These are phyloP conservation scores for Simplicillium aogashimaense DNA, from an alignment of 2,329 filamentous ascomycete genomes.

Conservation along the genomic window DNA sequence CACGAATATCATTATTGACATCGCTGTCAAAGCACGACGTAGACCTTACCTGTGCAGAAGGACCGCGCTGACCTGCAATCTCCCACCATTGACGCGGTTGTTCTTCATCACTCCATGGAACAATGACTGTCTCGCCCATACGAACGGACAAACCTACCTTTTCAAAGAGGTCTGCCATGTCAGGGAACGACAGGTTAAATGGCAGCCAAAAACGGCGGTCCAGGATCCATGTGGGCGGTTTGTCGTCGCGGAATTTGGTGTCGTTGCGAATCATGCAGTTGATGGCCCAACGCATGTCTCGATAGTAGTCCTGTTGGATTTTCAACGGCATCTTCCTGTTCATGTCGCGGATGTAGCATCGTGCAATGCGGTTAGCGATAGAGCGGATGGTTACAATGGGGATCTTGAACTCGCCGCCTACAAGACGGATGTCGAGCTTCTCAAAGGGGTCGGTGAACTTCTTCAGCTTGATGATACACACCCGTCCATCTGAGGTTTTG, in stretches of 20 bases:
- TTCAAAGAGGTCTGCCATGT: slow-evolving; percentile 16
- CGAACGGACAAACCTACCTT: slow-evolving; percentile 16
- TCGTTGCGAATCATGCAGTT: slow-evolving; percentile 14
- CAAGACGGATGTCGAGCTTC: slow-evolving; percentile 11
- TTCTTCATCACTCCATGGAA: no score
- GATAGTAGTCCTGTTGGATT: slow-evolving; percentile 13
- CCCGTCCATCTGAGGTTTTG: no score
- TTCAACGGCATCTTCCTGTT: slow-evolving; percentile 5
- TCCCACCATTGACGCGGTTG: no score
- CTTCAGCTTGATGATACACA: no score
- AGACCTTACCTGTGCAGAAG: neutral
- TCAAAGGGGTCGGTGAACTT: slow-evolving; percentile 15
- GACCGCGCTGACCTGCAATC: no score
- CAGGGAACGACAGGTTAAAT: slow-evolving; percentile 18
- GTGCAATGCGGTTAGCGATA: slow-evolving; percentile 20
- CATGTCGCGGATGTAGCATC: slow-evolving; percentile 18
- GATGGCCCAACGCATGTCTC: slow-evolving; percentile 25
- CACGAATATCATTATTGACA: neutral
- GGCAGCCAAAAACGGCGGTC: slow-evolving; percentile 19
- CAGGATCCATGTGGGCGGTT: slow-evolving; percentile 8
- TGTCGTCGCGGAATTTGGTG: slow-evolving; percentile 8
- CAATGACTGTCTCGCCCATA: neutral
- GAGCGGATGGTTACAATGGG: no score
- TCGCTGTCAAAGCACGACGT: neutral
- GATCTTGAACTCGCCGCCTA: no score